A percentile compares a stretch with the other conserved stretches of the same genome.
These are phyloP conservation scores for Chrysoporthe austroafricana DNA, from an alignment of 2,329 filamentous ascomycete genomes.

Conservation along the genomic window DNA sequence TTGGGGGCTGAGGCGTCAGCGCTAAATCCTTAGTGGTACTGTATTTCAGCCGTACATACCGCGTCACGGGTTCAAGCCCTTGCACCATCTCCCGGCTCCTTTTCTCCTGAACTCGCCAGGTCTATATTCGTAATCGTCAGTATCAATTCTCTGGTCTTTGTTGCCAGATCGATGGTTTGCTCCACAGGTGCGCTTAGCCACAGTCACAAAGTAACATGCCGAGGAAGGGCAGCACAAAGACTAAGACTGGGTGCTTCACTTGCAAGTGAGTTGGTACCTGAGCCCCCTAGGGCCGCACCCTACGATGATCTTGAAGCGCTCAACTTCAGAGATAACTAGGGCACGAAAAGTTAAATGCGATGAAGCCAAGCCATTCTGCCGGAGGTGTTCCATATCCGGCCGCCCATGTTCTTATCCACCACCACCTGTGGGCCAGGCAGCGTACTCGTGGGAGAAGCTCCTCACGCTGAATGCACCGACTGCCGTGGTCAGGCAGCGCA, in stretches of 20 bases:
- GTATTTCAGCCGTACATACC: background rate
- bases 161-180: background rate
- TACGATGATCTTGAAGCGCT: background rate
- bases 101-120: background rate
- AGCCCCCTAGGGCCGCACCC: background rate
- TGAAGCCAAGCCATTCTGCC: conserved; percentile 32
- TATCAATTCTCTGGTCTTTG: background rate
- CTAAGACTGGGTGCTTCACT: conserved; percentile 26
- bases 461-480: conserved; percentile 1
- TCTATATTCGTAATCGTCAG: too few species aligned
- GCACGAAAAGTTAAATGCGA: conserved; percentile 34
- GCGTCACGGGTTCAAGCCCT: background rate
- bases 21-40: background rate
- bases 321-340: conserved; percentile 19
- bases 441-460: conserved; percentile 25
- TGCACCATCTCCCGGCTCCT: background rate
- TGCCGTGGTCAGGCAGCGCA: background rate
- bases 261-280: conserved; percentile 25
- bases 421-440: conserved; percentile 20
- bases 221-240: conserved; percentile 25
- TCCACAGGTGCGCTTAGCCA: background rate
- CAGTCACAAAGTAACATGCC: conserved; percentile 10
- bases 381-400: conserved; percentile 30
- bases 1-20: conserved; percentile 1
- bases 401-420: conserved; percentile 31